phyloP scores from a whole-genome alignment of 2,329 filamentous ascomycete genomes.

The Neurospora crassa region DNA sequence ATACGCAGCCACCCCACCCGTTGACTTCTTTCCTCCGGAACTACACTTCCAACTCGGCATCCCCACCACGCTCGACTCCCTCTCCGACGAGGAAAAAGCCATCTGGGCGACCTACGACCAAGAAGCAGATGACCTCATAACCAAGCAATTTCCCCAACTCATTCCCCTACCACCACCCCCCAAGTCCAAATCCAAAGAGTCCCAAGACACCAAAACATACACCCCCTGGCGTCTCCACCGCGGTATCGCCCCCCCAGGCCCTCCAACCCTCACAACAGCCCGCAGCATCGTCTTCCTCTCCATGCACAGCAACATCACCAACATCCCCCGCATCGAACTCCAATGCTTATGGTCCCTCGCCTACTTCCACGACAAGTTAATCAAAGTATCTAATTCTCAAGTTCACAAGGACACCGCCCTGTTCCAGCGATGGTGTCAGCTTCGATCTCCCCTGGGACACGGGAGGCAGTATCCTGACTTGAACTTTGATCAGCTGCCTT shows the following conservation, averaged over 20 bases:
- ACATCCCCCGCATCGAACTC: slow-evolving; percentile 32
- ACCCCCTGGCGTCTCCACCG: slow-evolving; percentile 21
- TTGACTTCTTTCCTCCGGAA: slow-evolving; percentile 13
- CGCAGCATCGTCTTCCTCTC: slow-evolving; percentile 36
- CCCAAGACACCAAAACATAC: neutral
- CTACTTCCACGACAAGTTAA: slow-evolving; percentile 39
- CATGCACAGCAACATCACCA: slow-evolving; percentile 35
- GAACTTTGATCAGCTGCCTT: slow-evolving; percentile 50
- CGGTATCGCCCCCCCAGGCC: slow-evolving; percentile 18
- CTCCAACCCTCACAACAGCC: slow-evolving; percentile 21
- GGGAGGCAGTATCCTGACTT: slow-evolving; percentile 42
- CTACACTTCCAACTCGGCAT: slow-evolving; percentile 15
- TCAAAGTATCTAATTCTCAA: too few relatives aligned
- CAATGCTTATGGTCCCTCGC: slow-evolving; percentile 47
- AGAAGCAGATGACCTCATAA: slow-evolving; percentile 12
- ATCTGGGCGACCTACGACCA: slow-evolving; percentile 13
- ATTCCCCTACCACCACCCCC: neutral
- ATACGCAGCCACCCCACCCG: slow-evolving; percentile 15
- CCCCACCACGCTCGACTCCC: slow-evolving; percentile 6
- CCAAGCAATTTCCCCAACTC: slow-evolving; percentile 10
- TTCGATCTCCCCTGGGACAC: slow-evolving; percentile 41
- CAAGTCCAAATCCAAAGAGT: too few relatives aligned
- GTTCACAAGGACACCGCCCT: slow-evolving; percentile 36
- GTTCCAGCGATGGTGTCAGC: slow-evolving; percentile 41
- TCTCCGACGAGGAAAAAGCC: slow-evolving; percentile 5